Conservation (phyloP, 495 filamentous ascomycete species). For the Aspergillus asperescens region DNA sequence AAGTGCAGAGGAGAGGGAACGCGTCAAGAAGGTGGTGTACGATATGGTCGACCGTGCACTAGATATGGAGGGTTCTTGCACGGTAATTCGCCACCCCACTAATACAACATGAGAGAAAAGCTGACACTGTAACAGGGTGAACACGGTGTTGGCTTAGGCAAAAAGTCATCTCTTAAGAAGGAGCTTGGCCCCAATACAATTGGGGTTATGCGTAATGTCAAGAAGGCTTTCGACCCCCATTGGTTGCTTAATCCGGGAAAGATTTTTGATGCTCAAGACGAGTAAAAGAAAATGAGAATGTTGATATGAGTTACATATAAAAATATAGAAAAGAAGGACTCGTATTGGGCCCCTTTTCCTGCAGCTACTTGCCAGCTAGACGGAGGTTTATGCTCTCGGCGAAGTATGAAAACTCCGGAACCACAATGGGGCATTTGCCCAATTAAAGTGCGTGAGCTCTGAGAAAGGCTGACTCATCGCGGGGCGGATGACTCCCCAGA, state of each 20-base stretch:
- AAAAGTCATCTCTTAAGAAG: slow-evolving; percentile 71
- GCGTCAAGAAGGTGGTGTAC: slow-evolving; percentile 74
- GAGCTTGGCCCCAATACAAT: slow-evolving; percentile 82
- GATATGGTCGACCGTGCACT: slow-evolving; percentile 84
- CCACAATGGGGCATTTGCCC: background rate
- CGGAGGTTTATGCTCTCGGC: too few species aligned
- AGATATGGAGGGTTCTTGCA: slow-evolving; percentile 92
- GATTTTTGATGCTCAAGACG: slow-evolving; percentile 59
- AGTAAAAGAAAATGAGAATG: slow-evolving; percentile 5
- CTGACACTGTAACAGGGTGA: slow-evolving; percentile 54
- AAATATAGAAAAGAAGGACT: background rate
- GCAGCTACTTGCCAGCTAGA: too few species aligned
- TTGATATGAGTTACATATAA: background rate
- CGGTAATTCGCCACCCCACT: slow-evolving; percentile 38
- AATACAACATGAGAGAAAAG: background rate
- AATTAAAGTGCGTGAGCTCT: background rate
- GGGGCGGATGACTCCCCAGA: slow-evolving; percentile 28
- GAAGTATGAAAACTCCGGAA: slow-evolving; percentile 5
- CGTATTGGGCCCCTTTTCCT: background rate
- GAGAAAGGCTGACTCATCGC: slow-evolving; percentile 32
- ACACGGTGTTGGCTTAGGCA: slow-evolving; percentile 83
- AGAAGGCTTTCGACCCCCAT: slow-evolving; percentile 74
- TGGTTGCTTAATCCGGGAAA: slow-evolving; percentile 94
- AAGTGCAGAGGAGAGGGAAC: slow-evolving; percentile 59
- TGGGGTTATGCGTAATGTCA: slow-evolving; percentile 79